Evolutionary conservation across 768 basidiomycete species (phyloP), one percentile per base, ranked within the genome.

Genomic region (Leccinum ochraceum): DNA sequence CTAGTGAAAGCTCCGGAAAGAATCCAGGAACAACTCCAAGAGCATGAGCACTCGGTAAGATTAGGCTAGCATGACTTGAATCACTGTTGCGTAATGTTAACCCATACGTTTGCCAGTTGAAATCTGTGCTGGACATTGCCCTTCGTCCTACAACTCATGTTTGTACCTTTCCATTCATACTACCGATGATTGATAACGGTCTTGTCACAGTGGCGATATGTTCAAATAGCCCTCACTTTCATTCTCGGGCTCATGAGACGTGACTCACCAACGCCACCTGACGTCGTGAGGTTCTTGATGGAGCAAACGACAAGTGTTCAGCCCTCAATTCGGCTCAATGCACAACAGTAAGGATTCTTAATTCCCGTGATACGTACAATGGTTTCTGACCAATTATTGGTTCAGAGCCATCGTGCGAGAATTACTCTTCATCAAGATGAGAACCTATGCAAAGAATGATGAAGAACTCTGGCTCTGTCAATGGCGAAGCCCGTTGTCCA

Each of bases 401-500:
- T 54, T 8, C 61, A 91, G 90, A 60, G 90, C 85, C 10, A 73
- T 92, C 26, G 81, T 86, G 17, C 89, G 87, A 69, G 69, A 91
- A 39, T 77, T 86, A 46, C 80, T 82, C 36, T 84, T 86, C 66
- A 79, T 92, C 69, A 93, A 93, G 74, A 83, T 91, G 60, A 83
- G 92, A 59, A 89, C 86, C 8, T 89, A 89, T 67, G 83, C 90
- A 37, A 76, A 76, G 65, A 83, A 82, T 5, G 72, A 72, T 4
- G 83, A 87, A 42, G 87, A 89, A 58, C 78, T 92, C 22, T 93
- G 92, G 92, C 72, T 84, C 39, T 85, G 85, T 53, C 83, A 85
- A 68, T 92, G 89, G 88, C 76, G 59, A 20, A 90, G 85, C 71
- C 89, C 90, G 5, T 69, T 89, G 34, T 73, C 76, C 36, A 77